phyloP scores from a whole-genome alignment of 2,329 filamentous ascomycete genomes.

The Pseudocercospora cruenta region DNA sequence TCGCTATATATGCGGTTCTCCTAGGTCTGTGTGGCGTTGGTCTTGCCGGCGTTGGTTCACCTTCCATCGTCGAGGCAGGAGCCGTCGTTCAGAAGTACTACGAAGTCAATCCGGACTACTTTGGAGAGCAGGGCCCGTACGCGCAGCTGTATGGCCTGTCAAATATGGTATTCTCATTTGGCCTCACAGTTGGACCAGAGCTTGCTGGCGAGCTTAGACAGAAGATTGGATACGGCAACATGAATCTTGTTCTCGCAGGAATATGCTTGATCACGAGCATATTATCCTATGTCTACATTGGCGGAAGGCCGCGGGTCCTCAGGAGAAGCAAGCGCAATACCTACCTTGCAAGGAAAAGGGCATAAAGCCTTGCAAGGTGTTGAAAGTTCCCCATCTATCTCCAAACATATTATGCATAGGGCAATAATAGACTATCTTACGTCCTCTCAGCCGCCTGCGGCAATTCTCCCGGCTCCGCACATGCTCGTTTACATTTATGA shows the following conservation, averaged over 20 bases:
- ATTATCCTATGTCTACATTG: slow-evolving; percentile 51
- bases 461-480: neutral
- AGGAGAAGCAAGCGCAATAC: slow-evolving; percentile 22
- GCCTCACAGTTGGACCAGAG: slow-evolving; percentile 63
- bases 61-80: slow-evolving; percentile 61
- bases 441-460: neutral
- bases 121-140: slow-evolving; percentile 62
- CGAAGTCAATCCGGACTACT: slow-evolving; percentile 58
- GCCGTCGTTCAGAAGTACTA: slow-evolving; percentile 60
- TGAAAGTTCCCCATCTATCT: neutral
- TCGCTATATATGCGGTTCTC: slow-evolving; percentile 52
- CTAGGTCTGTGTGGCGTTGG: slow-evolving; percentile 56
- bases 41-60: slow-evolving; percentile 57
- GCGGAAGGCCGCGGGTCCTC: slow-evolving; percentile 44
- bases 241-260: slow-evolving; percentile 57
- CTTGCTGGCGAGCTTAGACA: slow-evolving; percentile 58
- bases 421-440: neutral
- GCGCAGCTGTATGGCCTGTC: slow-evolving; percentile 69
- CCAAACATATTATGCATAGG: neutral
- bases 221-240: slow-evolving; percentile 60
- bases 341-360: slow-evolving; percentile 20
- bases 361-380: neutral
- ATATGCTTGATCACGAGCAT: slow-evolving; percentile 51
- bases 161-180: slow-evolving; percentile 64
- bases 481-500: neutral